Evolutionary conservation across 2,329 filamentous ascomycete species (phyloP).

Genomic region (Microcyclosporella mali): DNA sequence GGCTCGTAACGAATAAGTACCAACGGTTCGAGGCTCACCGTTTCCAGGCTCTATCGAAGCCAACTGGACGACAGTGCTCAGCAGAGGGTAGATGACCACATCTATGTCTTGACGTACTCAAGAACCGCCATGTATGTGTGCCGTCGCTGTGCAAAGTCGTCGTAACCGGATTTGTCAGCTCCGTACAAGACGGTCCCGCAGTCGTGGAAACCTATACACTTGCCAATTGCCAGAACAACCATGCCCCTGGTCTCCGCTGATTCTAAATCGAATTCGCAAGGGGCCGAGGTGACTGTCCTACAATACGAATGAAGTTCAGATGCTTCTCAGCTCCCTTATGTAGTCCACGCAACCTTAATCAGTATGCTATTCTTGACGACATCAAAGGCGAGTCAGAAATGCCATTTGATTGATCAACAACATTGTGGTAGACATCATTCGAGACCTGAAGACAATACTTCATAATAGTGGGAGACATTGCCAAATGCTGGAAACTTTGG

Average conservation of each 20-base stretch:
- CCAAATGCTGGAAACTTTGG: too few species aligned
- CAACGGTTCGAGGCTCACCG: slow-evolving; percentile 18
- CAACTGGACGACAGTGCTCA: not conserved
- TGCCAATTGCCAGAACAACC: slow-evolving; percentile 19
- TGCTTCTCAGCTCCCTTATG: too few species aligned
- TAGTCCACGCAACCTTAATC: too few species aligned
- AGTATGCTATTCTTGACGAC: too few species aligned
- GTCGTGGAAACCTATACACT: slow-evolving; percentile 18
- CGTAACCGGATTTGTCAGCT: slow-evolving; percentile 15
- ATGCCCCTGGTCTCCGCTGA: slow-evolving; percentile 17
- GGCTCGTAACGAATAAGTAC: slow-evolving; percentile 17
- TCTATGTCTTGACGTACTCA: slow-evolving; percentile 16
- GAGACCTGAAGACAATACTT: too few species aligned
- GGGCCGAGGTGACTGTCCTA: too few species aligned
- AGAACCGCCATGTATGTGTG: slow-evolving; percentile 19
- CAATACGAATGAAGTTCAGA: too few species aligned
- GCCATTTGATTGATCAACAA: too few species aligned
- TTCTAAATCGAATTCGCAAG: slow-evolving; percentile 13
- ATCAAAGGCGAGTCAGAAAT: too few species aligned
- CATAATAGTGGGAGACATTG: too few species aligned
- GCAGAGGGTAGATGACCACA: not conserved
- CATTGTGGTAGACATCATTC: too few species aligned
- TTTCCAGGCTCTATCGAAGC: slow-evolving; percentile 16
- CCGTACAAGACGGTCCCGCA: slow-evolving; percentile 17
- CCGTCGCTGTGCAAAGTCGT: slow-evolving; percentile 17